Evolutionary conservation across 1,284 basidiomycete genomes (phyloP), one percentile per base, ranked within the genome.

Genomic region (Naganishia liquefaciens): DNA sequence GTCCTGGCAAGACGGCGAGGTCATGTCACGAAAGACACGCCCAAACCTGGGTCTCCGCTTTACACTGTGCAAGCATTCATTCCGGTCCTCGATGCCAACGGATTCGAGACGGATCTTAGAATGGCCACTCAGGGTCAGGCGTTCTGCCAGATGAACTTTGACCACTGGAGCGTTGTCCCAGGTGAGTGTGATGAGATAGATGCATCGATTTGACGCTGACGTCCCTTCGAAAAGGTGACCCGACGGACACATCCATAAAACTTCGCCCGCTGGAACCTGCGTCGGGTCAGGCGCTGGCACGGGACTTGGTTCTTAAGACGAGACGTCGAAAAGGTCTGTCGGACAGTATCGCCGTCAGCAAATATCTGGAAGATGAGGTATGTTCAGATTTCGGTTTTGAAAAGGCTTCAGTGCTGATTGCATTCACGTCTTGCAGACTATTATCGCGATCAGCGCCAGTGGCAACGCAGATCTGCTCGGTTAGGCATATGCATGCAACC

Each of bases 61-160:
- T 97, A 94, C 81, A 99, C 95, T 0, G 91, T 99, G 68, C 94
- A 97, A 79, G 96, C 96, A 1, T 86, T 95, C 64, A 93, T 99
- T 66, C 96, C 96, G 6, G 96, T 97, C 44, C 93, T 99, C 69
- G 96, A 99, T 75, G 91, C 96, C 40, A 98, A 97, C 74, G 96
- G 96, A 0, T 99, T 99, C 78, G 96, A 99, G 82, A 97, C 94
- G 6, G 96, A 99, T 81, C 80, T 99, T 75, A 83, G 96, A 71
- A 98, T 94, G 44, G 92, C 94, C 55, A 99, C 96, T 27, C 90
- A 96, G 78, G 96, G 96, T 25, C 93, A 97, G 79, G 96, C 96
- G 17, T 98, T 99, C 81, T 94, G 91, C 72, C 81, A 95, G 70
- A 94, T 97, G 79, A 86, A 89, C 65, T 99, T 99, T 78, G 93